Evolutionary conservation across 208 protist genomes (phyloP), one percentile per base, ranked within the genome.

Genomic region (Acanthamoeba castellanii): DNA sequence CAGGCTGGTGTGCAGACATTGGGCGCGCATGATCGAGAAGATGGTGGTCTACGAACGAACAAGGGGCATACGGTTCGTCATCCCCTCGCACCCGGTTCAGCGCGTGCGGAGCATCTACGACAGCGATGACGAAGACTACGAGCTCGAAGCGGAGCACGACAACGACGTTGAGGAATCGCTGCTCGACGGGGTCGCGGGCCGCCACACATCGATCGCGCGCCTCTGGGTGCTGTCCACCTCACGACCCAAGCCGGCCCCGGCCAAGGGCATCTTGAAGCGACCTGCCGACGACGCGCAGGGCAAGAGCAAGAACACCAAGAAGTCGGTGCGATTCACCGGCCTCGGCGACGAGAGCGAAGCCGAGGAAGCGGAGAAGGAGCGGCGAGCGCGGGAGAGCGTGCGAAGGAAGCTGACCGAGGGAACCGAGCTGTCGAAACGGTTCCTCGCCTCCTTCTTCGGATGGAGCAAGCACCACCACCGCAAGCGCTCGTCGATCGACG

Each of bases 21-120:
- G 78, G 78, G 45, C 78, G 18, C 20, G 78, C 16, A 87, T 87
- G 78, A 57, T 87, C 52, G 78, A 61, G n/a, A 87, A 61, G 78
- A 87, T 87, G 78, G 47, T 87, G 18, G 30, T 42, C 9, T 64
- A 64, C 30, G 78, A 87, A 22, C 42, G 50, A 61, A 11, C 7
- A 7, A 27, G 7, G 11, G 78, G 78, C 25, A 87, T 87, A 4
- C 18, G 45, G 50, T 87, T 87, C 78, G 47, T 61, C 9, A 27
- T 72, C 64, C 64, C 64, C 30, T 13, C 8, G n/a, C 64, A 16
- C 2, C 64, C 64, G 9, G n/a, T 34, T 16, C n/a, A 13, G 3
- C 64, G 64, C n/a, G n/a, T 72, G 8, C 64, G 64, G 6, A 50
- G 9, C n/a, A 42, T 82, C 74, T 82, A 42, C 74, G 74, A 82